Percentiles rank a stretch among this genome's conserved stretches.
Conservation (phyloP, 177 flowering plant species). For the Vitis hybrid region DNA sequence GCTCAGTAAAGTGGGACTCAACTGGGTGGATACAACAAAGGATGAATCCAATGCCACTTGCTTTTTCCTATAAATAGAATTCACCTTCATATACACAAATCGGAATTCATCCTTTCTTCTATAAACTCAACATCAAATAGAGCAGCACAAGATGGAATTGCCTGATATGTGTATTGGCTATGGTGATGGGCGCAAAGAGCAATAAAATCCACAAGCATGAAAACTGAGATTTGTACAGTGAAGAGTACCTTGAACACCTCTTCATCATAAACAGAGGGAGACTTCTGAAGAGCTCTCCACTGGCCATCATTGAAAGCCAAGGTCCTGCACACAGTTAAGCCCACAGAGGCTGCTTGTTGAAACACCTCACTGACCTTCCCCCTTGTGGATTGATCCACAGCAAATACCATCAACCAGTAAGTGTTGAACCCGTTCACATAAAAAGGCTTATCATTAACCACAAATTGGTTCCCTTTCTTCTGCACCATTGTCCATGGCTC, state of each 20-base stretch:
- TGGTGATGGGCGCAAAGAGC: too few species aligned
- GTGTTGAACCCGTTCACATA: constrained; percentile 95
- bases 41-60: too few species aligned
- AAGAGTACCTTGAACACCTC: constrained; percentile 74
- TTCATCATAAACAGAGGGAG: constrained; percentile 88
- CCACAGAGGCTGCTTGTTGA: constrained; percentile 78
- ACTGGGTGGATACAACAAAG: too few species aligned
- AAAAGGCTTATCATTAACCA: constrained; percentile 62
- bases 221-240: not conserved
- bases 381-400: constrained; percentile 78
- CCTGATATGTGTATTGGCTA: too few species aligned
- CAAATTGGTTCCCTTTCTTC: constrained; percentile 78
- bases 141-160: too few species aligned
- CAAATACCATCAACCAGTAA: constrained; percentile 96
- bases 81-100: too few species aligned
- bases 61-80: too few species aligned
- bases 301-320: constrained; percentile 98
- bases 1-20: too few species aligned
- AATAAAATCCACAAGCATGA: not conserved
- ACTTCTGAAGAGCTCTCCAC: constrained; percentile 92
- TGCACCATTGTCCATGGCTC: constrained; percentile 76
- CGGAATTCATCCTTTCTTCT: too few species aligned
- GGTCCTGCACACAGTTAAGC: constrained; percentile 86
- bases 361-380: constrained; percentile 79
- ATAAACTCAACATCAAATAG: too few species aligned